A percentile compares a stretch with the other conserved stretches of the same genome.
These are phyloP conservation scores for Auriscalpium vulgare DNA, from an alignment of 768 basidiomycete genomes.

Conservation along the genomic window DNA sequence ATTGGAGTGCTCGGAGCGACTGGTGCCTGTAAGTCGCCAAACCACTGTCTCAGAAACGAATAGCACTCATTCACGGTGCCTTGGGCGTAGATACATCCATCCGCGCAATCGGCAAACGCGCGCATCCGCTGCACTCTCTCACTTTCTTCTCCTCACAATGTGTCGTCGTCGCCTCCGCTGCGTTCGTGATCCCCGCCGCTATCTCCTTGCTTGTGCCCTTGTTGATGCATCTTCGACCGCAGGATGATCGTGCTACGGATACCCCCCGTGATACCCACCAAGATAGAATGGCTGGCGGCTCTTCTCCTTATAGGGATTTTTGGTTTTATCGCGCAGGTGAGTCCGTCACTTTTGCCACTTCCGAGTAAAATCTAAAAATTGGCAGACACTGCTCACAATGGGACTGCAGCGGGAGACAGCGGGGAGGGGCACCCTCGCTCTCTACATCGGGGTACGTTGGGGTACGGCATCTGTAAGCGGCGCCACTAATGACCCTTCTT, in stretches of 20 bases:
- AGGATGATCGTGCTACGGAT: constrained; percentile 38
- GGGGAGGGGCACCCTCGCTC: constrained; percentile 50
- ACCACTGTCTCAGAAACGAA: neutral
- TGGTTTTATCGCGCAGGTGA: constrained; percentile 40
- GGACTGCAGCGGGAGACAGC: constrained; percentile 62
- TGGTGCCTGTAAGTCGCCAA: constrained; percentile 51
- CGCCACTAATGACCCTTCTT: neutral
- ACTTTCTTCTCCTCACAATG: constrained; percentile 57
- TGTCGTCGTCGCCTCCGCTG: constrained; percentile 31
- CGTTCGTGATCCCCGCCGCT: constrained; percentile 11
- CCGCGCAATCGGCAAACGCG: constrained; percentile 67
- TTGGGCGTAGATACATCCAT: constrained; percentile 35
- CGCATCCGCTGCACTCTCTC: constrained; percentile 67
- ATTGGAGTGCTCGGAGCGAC: constrained; percentile 59
- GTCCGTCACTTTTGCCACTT: neutral
- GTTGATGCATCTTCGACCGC: neutral
- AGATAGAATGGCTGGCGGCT: constrained; percentile 36
- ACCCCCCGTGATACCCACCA: constrained; percentile 38
- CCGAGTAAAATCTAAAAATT: neutral
- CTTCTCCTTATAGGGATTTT: constrained; percentile 44
- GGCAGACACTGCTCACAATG: constrained; percentile 46
- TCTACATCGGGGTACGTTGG: constrained; percentile 43
- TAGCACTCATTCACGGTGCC: neutral
- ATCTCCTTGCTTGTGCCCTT: neutral
- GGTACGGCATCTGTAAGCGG: neutral